Base-by-base conservation (phyloP, 2,329 filamentous ascomycete genomes). In the Colletotrichum tanaceti region DNA sequence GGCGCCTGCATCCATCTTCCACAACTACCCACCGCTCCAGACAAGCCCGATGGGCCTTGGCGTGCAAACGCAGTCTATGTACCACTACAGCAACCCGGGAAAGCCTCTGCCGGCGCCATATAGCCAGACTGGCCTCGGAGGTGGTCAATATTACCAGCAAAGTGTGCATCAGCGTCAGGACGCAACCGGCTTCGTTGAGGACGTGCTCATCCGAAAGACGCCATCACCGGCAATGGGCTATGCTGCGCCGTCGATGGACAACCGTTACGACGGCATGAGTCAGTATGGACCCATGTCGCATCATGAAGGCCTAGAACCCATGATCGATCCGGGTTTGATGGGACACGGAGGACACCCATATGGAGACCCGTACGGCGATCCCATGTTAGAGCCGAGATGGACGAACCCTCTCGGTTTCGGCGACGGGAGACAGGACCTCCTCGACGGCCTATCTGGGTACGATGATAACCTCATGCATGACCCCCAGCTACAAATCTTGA, bases 51-150 rank as follows among this genome's bases (percentile, higher is more conserved):
- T 71, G 61, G 70, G 70, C 13, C 68, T 71, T 10, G 68, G 58
- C 9, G 57, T 71, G 20, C 70, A 71, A 32, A 59, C 58, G 28
- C 70, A 67, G 28, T 63, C 70, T 22, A 68, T 68, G 63, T 71
- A 71, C 43, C 70, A 71, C 22, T 69, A 69, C 60, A 61, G 53
- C 53, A 68, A 60, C 49, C 55, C 70, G 38, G 57, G 59, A 50
- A 80, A 80, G 73, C 77, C 77, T n/a, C 70, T 79, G 63, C 75
- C 80, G n/a, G 72, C 74, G 28, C 76, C 77, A 20, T 84, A 83
- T 72, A 78, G 75, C 60, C 69, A 76, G 18, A 71, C 74, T 2
- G 71, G 73, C 20, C 65, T 79, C 16, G 69, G 71, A 1, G 72
- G 73, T 11, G 73, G 73, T 43, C 77, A 78, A 38, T 79, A 81